Evolutionary conservation across 345 rosid genomes (phyloP).

Genomic region (Chamaenerion angustifolium): DNA sequence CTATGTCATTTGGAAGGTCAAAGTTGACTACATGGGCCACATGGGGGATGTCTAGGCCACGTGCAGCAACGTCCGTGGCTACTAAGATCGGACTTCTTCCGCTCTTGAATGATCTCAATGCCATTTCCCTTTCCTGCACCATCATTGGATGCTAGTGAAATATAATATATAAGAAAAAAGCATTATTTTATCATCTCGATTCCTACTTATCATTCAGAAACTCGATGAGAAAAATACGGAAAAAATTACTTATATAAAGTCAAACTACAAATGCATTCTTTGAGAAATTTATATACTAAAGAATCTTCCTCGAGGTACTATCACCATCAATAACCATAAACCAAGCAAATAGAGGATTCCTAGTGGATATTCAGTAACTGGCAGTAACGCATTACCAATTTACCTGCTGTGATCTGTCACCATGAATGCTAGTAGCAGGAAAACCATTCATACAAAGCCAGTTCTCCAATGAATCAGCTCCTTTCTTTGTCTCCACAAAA

Average conservation of each 20-base stretch:
- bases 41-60: conserved; percentile 48
- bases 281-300: no score
- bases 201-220: no score
- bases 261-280: no score
- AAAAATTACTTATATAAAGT: no score
- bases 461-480: conserved; percentile 81
- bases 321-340: not conserved
- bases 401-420: conserved; percentile 87
- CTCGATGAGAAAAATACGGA: no score
- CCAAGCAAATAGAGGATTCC: not conserved
- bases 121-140: conserved; percentile 46
- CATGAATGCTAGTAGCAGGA: conserved; percentile 89
- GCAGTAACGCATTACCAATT: not conserved
- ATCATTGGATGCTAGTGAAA: not conserved
- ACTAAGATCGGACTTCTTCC: conserved; percentile 45
- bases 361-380: not conserved
- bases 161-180: no score
- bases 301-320: no score
- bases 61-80: conserved; percentile 51
- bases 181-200: no score
- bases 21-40: conserved; percentile 53
- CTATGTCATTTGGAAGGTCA: conserved; percentile 53
- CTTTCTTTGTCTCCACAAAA: conserved; percentile 93
- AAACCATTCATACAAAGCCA: conserved; percentile 76
- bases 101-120: conserved; percentile 38